phyloP scores from a whole-genome alignment of 345 rosid species.

The Erucastrum elatum region DNA sequence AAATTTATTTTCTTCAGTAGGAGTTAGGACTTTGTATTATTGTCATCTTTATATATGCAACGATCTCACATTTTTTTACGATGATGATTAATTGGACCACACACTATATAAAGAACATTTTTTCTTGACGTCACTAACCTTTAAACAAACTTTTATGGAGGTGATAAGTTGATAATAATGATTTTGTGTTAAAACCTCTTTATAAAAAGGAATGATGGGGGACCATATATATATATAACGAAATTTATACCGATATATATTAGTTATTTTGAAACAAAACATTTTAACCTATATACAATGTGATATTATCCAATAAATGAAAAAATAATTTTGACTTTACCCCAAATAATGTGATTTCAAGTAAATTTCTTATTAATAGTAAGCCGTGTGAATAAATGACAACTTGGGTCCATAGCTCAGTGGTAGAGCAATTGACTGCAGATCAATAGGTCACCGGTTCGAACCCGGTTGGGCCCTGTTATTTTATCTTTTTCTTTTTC shows the following conservation, averaged over 20 bases:
- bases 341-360: not conserved
- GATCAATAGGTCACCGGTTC: constrained; percentile 83
- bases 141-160: constrained; percentile 9
- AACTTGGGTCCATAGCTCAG: constrained; percentile 72
- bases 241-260: no score
- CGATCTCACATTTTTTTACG: not conserved
- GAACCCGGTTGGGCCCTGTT: constrained; percentile 49
- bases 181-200: not conserved
- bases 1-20: not conserved
- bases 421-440: constrained; percentile 94
- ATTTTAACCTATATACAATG: not conserved
- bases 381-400: not conserved
- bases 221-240: not conserved
- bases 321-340: not conserved
- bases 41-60: not conserved
- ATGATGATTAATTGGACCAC: constrained; percentile 28
- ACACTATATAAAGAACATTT: not conserved
- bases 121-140: constrained; percentile 26
- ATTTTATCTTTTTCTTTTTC: not conserved
- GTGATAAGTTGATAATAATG: constrained; percentile 27
- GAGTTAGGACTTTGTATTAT: constrained; percentile 3
- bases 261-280: not conserved
- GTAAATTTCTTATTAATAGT: not conserved
- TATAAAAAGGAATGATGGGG: not conserved
- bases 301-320: not conserved